Percentiles rank a stretch among this genome's conserved stretches.
Evolutionary conservation across 2,329 filamentous ascomycete genomes (phyloP).

Genomic region (Leptographium galeiforme): DNA sequence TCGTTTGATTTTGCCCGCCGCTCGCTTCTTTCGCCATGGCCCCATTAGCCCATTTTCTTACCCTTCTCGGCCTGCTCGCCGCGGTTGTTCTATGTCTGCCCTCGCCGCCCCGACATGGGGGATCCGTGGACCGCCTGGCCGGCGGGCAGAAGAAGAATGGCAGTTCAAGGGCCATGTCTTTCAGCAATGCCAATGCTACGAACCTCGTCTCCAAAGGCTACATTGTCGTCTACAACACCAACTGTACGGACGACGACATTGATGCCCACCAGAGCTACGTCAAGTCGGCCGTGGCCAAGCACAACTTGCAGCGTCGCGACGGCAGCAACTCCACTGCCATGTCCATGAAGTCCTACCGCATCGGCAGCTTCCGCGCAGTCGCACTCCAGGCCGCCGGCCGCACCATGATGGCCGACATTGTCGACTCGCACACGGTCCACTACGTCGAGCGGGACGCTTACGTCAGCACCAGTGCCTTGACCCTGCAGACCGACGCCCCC

Average conservation of each 20-base stretch:
- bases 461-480: conserved; percentile 24
- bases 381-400: conserved; percentile 21
- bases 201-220: conserved; percentile 43
- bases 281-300: conserved; percentile 36
- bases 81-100: background rate
- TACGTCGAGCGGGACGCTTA: conserved; percentile 33
- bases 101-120: conserved; percentile 7
- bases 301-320: conserved; percentile 30
- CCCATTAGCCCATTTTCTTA: conserved; percentile 5
- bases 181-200: conserved; percentile 33
- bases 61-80: conserved; percentile 6
- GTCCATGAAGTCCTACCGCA: conserved; percentile 24
- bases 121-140: background rate
- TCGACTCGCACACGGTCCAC: conserved; percentile 26
- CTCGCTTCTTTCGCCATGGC: conserved; percentile 12
- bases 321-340: conserved; percentile 15
- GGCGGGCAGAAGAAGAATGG: conserved; percentile 4
- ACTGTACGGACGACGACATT: conserved; percentile 33
- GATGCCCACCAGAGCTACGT: conserved; percentile 34
- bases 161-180: conserved; percentile 24
- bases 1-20: background rate
- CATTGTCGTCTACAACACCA: conserved; percentile 52
- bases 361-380: conserved; percentile 39
- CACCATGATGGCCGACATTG: conserved; percentile 26
- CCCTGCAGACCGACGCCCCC: conserved; percentile 39